A percentile compares a stretch with the other conserved stretches of the same genome.
Evolutionary conservation across 805 yeast species (phyloP).

Genomic region (Scheffersomyces spartinae): DNA sequence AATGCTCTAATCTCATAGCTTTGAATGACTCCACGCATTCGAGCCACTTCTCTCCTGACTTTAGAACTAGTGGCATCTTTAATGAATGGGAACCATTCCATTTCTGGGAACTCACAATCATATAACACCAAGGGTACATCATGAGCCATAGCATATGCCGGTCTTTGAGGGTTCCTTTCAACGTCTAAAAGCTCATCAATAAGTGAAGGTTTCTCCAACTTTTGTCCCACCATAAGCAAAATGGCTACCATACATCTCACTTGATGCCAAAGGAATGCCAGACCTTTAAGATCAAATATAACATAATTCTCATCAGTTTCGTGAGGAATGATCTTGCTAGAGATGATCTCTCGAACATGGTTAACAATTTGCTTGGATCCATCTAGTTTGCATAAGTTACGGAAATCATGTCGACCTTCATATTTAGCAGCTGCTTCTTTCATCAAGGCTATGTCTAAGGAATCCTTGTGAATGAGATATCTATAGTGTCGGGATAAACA

Average conservation of each 20-base stretch:
- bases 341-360: slow-evolving; percentile 51
- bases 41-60: slow-evolving; percentile 32
- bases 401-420: slow-evolving; percentile 76
- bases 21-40: slow-evolving; percentile 3
- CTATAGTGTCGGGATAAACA: slow-evolving; percentile 80
- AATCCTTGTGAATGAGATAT: slow-evolving; percentile 55
- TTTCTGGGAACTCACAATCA: slow-evolving; percentile 65
- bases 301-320: slow-evolving; percentile 32
- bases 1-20: background rate
- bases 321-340: slow-evolving; percentile 34
- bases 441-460: slow-evolving; percentile 59
- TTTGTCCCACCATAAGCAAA: slow-evolving; percentile 71
- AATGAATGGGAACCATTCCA: slow-evolving; percentile 50
- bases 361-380: slow-evolving; percentile 87
- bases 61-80: slow-evolving; percentile 31
- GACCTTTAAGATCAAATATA: slow-evolving; percentile 70
- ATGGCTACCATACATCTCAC: slow-evolving; percentile 92
- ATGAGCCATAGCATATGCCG: slow-evolving; percentile 79
- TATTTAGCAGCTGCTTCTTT: slow-evolving; percentile 47
- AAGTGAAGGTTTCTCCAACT: slow-evolving; percentile 48
- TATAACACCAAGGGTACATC: slow-evolving; percentile 80
- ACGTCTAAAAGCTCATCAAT: slow-evolving; percentile 50
- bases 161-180: slow-evolving; percentile 48
- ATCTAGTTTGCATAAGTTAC: slow-evolving; percentile 91
- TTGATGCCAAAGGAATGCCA: slow-evolving; percentile 96